These are phyloP conservation scores for Linum usitatissimum DNA, from an alignment of 345 rosid genomes.

Conservation along the genomic window DNA sequence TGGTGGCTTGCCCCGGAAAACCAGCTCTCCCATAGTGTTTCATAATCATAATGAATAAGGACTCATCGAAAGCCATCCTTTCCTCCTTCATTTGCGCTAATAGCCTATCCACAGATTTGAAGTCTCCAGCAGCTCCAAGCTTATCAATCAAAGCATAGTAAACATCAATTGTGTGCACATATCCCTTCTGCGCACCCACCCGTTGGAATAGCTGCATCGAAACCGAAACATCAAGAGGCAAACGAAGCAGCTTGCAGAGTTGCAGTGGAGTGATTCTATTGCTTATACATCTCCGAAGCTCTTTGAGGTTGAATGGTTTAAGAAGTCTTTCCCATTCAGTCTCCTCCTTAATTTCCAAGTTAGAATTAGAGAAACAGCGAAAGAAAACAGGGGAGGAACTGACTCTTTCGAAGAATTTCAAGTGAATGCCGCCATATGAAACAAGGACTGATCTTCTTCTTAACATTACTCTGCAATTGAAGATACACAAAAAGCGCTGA, in stretches of 20 bases:
- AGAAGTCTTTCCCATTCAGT: constrained; percentile 74
- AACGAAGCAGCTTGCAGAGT: constrained; percentile 30
- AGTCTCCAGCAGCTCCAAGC: constrained; percentile 58
- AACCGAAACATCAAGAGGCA: constrained; percentile 43
- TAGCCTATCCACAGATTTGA: constrained; percentile 48
- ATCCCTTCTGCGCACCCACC: constrained; percentile 61
- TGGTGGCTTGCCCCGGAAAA: constrained; percentile 72
- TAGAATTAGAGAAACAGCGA: not conserved
- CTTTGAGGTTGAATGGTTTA: constrained; percentile 64
- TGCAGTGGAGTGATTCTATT: not conserved
- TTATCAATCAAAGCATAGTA: constrained; percentile 51
- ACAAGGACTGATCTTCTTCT: not conserved
- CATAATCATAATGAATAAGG: constrained; percentile 64
- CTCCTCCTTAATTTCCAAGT: constrained; percentile 21
- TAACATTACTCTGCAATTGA: not conserved
- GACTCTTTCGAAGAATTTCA: not conserved
- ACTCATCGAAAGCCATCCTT: constrained; percentile 52
- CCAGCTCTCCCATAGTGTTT: constrained; percentile 47
- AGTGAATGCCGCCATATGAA: not conserved
- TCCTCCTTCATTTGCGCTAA: constrained; percentile 70
- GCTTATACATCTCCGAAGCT: constrained; percentile 37
- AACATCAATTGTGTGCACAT: constrained; percentile 52
- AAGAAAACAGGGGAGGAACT: not conserved
- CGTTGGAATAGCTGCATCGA: constrained; percentile 12
- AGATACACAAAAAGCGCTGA: too few species aligned